Conservation (phyloP, 345 rosid species). For the Eutrema heterophyllum region DNA sequence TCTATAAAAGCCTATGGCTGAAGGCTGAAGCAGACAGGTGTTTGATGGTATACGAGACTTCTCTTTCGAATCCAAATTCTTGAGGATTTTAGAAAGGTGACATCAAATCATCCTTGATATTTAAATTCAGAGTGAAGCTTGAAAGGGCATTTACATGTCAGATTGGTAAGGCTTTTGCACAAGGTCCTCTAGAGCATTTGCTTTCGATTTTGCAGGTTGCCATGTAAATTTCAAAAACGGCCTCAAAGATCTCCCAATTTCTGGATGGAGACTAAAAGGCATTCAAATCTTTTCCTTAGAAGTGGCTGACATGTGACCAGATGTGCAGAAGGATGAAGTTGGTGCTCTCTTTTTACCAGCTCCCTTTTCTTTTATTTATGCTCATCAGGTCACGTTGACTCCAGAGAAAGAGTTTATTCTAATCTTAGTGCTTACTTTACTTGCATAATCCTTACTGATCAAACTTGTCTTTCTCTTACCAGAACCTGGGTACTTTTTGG, state of each 20-base stretch:
- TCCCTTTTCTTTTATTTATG: not conserved
- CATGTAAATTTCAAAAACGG: conserved; percentile 10
- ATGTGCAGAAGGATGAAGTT: conserved; percentile 18
- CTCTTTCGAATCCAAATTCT: conserved; percentile 15
- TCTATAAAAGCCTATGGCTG: conserved; percentile 41
- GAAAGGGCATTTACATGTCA: conserved; percentile 7
- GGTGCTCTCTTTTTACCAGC: conserved; percentile 4
- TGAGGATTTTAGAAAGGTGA: conserved; percentile 24
- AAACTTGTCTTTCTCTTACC: not conserved
- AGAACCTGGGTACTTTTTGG: conserved; percentile 12
- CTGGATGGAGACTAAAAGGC: conserved; percentile 2
- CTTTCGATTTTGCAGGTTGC: conserved; percentile 27
- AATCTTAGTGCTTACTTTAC: not conserved
- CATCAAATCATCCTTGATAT: conserved; percentile 10
- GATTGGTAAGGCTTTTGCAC: conserved; percentile 11
- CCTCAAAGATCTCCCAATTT: conserved; percentile 15
- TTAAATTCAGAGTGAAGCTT: not conserved
- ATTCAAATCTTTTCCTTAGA: not conserved
- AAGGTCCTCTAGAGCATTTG: conserved; percentile 11
- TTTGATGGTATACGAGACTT: conserved; percentile 36
- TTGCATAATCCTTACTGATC: not conserved
- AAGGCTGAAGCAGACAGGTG: conserved; percentile 42
- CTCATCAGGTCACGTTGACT: not conserved
- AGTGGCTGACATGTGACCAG: not conserved
- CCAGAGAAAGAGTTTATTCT: not conserved